Base-by-base conservation (phyloP, 2,329 filamentous ascomycete species). In the Pyrenochaeta sp. region DNA sequence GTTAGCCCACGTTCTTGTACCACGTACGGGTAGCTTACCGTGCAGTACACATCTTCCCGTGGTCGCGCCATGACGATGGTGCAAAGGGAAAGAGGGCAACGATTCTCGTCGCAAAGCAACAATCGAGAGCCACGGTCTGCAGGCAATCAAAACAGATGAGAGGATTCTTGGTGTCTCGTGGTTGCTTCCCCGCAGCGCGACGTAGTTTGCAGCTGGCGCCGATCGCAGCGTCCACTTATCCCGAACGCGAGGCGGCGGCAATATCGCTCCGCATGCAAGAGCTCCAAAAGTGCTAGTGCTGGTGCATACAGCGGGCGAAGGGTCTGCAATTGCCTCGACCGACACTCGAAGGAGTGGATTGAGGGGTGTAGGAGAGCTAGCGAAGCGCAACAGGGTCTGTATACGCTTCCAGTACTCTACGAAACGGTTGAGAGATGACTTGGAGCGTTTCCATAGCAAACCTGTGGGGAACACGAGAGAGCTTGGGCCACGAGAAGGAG, bases 1-100 rank as follows among this genome's bases (percentile, higher is more conserved):
- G 68, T 72, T 53, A 69, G 68, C 60, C 71, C 64, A 68, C 54
- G 59, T 68, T 61, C 47, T 52, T 64, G 58, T 64, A 52, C 54
- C 50, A 62, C 58, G 24, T 48, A 28, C 22, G 24, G 25, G 15
- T 24, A 32, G 76, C 83, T 67, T 76, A 88, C 87, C 72, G 88
- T 90, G 80, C 86, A 88, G 76, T 90, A 90, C 54, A 87, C 87
- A 78, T 88, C 85, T 75, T 86, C 84, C 61, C 78, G 76, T 37
- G 65, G 65, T 42, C 60, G 66, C 62, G 75, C 73, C 77, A 78
- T 79, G 30, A 43, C 65, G 58, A 43, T 46, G 28, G 42, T 42
- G 54, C 15, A 34, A 49, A 39, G 46, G 50, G 46, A 44, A 42
- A 52, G 48, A 56, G 39, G 45, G 47, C 25, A 28, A 48, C 40